Conservation (phyloP, 192 early-diverging fungal genomes). For the Thamnidium elegans region DNA sequence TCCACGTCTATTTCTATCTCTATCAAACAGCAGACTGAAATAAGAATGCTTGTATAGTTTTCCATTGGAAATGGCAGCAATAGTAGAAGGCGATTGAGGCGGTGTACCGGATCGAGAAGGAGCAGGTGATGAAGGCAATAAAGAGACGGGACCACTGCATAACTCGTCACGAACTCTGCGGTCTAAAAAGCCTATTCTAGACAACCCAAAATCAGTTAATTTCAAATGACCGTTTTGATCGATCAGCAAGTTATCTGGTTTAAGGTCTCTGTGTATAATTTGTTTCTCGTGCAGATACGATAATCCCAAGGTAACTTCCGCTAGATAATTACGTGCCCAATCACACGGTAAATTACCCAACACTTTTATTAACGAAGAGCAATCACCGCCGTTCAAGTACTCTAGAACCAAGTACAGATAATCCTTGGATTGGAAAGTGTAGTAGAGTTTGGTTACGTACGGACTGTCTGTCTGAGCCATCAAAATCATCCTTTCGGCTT, state of each 20-base stretch:
- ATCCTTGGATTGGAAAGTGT: slow-evolving; percentile 80
- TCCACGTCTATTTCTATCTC: slow-evolving; percentile 37
- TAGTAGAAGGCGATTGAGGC: slow-evolving; percentile 26
- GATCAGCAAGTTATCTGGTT: slow-evolving; percentile 84
- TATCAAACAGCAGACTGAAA: slow-evolving; percentile 40
- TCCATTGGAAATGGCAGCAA: slow-evolving; percentile 19
- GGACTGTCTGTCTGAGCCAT: slow-evolving; percentile 81
- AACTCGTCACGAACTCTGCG: slow-evolving; percentile 62
- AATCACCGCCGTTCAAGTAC: slow-evolving; percentile 87
- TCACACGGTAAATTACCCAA: slow-evolving; percentile 70
- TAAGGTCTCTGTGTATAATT: slow-evolving; percentile 87
- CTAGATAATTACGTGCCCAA: slow-evolving; percentile 83
- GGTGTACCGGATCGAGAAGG: slow-evolving; percentile 33
- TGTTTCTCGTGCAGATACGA: slow-evolving; percentile 75
- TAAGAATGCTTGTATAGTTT: slow-evolving; percentile 35
- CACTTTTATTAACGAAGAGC: slow-evolving; percentile 77
- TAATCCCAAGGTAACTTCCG: slow-evolving; percentile 78
- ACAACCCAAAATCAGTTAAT: slow-evolving; percentile 86
- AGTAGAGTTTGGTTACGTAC: slow-evolving; percentile 82
- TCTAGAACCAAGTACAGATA: slow-evolving; percentile 87
- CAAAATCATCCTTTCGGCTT: slow-evolving; percentile 85
- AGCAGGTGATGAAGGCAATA: slow-evolving; percentile 18
- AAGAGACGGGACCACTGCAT: slow-evolving; percentile 10
- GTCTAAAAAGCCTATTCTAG: slow-evolving; percentile 78
- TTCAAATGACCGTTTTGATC: slow-evolving; percentile 83